Evolutionary conservation across 495 filamentous ascomycete genomes (phyloP).

Genomic region (Aspergillus campestris): DNA sequence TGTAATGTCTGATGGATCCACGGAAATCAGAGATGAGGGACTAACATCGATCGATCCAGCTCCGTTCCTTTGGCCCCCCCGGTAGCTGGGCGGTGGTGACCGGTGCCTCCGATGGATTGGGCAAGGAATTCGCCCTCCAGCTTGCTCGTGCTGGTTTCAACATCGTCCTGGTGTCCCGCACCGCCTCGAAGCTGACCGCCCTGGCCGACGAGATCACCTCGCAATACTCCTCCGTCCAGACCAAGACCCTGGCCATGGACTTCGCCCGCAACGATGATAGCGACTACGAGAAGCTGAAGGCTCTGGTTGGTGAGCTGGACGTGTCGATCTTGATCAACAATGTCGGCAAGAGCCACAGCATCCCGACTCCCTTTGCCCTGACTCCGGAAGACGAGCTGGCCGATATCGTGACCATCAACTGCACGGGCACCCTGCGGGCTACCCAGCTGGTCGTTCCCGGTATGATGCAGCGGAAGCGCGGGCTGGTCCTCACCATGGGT

Average conservation of each 20-base stretch:
- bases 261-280: constrained; percentile 66
- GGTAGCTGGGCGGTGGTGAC: constrained; percentile 94
- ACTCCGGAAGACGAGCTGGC: constrained; percentile 70
- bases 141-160: constrained; percentile 90
- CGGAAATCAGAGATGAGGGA: constrained; percentile 1
- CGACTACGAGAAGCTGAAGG: constrained; percentile 66
- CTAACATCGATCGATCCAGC: constrained; percentile 38
- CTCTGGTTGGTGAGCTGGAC: constrained; percentile 62
- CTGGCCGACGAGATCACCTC: constrained; percentile 67
- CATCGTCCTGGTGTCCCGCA: constrained; percentile 86
- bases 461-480: constrained; percentile 73
- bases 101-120: constrained; percentile 92
- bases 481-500: constrained; percentile 94
- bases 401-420: constrained; percentile 92
- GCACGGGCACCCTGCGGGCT: constrained; percentile 74
- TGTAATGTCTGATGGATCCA: constrained; percentile 7
- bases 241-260: constrained; percentile 81
- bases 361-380: constrained; percentile 80
- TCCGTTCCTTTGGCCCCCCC: constrained; percentile 81
- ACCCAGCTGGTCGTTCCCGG: constrained; percentile 78
- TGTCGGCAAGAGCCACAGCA: constrained; percentile 86
- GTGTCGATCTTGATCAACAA: constrained; percentile 93
- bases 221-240: constrained; percentile 54
- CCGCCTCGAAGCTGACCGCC: constrained; percentile 73
- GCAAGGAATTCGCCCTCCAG: constrained; percentile 91